These are phyloP conservation scores for Lathyrus sativus DNA, from an alignment of 306 rosid species.

Conservation along the genomic window DNA sequence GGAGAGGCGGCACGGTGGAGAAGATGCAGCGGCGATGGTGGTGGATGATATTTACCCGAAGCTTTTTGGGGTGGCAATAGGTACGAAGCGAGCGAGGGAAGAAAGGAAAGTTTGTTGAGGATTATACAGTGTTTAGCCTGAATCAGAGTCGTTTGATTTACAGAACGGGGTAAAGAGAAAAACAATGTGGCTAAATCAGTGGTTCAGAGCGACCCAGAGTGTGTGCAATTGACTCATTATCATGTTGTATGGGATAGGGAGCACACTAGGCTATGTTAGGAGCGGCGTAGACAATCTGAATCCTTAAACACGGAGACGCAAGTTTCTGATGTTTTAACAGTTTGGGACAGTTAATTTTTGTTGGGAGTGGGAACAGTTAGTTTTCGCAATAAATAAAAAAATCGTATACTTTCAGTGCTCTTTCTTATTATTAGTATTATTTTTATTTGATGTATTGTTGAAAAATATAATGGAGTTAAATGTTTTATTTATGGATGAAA, in stretches of 20 bases:
- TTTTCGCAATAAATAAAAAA: too few relatives aligned
- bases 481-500: too few relatives aligned
- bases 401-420: too few relatives aligned
- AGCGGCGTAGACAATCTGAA: conserved; percentile 38
- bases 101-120: conserved; percentile 33
- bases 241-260: not conserved
- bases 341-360: too few relatives aligned
- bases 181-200: conserved; percentile 56
- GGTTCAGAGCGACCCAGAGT: conserved; percentile 52
- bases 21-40: not conserved
- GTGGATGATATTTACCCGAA: conserved; percentile 41
- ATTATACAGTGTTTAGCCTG: conserved; percentile 47
- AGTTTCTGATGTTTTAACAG: too few relatives aligned
- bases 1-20: conserved; percentile 29
- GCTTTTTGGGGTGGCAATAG: conserved; percentile 68
- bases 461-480: too few relatives aligned
- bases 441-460: too few relatives aligned
- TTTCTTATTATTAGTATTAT: too few relatives aligned
- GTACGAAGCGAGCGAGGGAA: conserved; percentile 64
- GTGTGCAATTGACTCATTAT: conserved; percentile 55
- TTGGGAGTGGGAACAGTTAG: too few relatives aligned
- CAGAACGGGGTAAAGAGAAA: conserved; percentile 40
- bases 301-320: conserved; percentile 29
- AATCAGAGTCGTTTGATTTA: conserved; percentile 54
- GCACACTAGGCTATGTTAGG: conserved; percentile 22